Base-by-base conservation (phyloP, 768 basidiomycete species). In the Leccinum boreale region DNA sequence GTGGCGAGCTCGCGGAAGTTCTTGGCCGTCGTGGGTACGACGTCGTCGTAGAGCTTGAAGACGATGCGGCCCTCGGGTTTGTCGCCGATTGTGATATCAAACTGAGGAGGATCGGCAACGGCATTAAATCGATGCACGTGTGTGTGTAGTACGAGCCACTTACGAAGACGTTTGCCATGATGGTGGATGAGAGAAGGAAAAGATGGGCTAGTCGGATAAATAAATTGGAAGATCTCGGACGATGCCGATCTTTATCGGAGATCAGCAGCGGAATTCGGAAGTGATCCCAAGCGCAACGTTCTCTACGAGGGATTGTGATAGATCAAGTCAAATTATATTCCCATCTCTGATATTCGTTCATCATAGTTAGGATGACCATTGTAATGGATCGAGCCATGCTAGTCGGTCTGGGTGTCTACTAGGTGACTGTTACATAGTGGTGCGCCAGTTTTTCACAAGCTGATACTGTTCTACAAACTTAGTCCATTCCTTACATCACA, bases 1-100 rank as follows among this genome's bases (percentile, higher is more conserved):
- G 90, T 92, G 55, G 86, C 86, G 49, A 97, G 82, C 73, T 92
- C 90, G 53, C 95, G 88, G 81, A 98, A 98, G 79, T 98, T 94
- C 35, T 61, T 75, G 9, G 90, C 77, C 2, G 90, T 93, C 65
- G 75, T 82, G 49, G 91, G 91, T 12, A 90, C 87, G 49, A 82
- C 80, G 3, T 84, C 79, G 76, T 95, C 92, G 73, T 78, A 94
- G 24, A 98, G 85, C 78, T 86, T 87, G 85, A 98, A 94, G 57
- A 82, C 77, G 70, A 97, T 83, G 49, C 84, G 83, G 6, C 85
- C 86, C 1, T 71, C 50, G 0, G 69, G 54, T 49, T 70, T 7
- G 56, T 52, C 63, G 70, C 71, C 68, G 68, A 89, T 80, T n/a
- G 70, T 50, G 69, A 91, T 82, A 62, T 90, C 85, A 66, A 92